Evolutionary conservation across 202 grass and related monocot genomes (phyloP).

Genomic region (Setaria italica): DNA sequence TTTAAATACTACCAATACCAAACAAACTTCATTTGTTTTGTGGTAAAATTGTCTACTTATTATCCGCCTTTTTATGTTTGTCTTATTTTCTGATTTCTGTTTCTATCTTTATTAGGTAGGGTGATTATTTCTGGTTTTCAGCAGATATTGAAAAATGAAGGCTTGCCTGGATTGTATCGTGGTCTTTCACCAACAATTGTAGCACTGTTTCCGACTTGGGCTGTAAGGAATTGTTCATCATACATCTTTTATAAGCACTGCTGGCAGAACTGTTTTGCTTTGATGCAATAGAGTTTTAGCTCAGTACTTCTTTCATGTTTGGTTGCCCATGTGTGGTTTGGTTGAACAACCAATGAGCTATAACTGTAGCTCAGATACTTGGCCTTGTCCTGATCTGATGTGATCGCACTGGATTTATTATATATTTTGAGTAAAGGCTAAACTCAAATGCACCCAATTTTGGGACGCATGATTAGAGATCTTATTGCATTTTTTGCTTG

Average conservation of each 20-base stretch:
- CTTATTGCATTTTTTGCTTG: slow-evolving; percentile 8
- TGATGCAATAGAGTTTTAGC: slow-evolving; percentile 2
- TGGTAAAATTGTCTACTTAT: slow-evolving; percentile 15
- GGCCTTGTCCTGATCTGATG: slow-evolving; percentile 1
- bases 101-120: slow-evolving; percentile 62
- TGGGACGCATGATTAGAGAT: background rate
- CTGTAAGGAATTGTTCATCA: slow-evolving; percentile 64
- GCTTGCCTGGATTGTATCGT: slow-evolving; percentile 79
- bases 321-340: slow-evolving; percentile 1
- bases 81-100: slow-evolving; percentile 35
- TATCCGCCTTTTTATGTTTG: background rate
- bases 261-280: slow-evolving; percentile 16
- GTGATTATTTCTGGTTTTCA: slow-evolving; percentile 79
- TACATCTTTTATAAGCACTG: slow-evolving; percentile 20
- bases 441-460: background rate
- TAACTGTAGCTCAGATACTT: background rate
- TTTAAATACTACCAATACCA: background rate
- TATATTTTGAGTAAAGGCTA: background rate
- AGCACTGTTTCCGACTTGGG: slow-evolving; percentile 87
- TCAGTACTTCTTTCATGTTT: background rate
- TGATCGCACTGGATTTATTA: background rate
- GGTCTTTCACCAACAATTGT: slow-evolving; percentile 85
- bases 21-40: background rate
- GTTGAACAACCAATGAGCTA: slow-evolving; percentile 10
- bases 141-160: slow-evolving; percentile 85